Conservation (phyloP, 306 rosid species). For the Pyrus communis region DNA sequence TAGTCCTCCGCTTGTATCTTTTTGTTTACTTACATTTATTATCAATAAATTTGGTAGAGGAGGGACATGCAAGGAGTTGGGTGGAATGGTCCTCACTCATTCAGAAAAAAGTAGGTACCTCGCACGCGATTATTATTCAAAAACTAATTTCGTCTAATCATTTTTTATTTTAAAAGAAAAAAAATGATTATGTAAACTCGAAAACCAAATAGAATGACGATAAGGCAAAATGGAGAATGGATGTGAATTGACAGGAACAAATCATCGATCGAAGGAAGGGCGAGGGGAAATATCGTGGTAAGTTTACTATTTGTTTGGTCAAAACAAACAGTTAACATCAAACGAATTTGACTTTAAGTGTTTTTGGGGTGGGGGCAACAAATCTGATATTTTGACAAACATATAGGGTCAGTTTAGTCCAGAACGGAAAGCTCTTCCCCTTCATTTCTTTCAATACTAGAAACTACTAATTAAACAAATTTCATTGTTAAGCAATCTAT, state of each 20-base stretch:
- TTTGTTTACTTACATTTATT: no score
- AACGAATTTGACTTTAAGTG: not conserved
- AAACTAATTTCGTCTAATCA: no score
- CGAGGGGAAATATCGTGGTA: not conserved
- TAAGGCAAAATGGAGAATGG: not conserved
- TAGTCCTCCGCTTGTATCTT: no score
- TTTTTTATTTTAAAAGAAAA: no score
- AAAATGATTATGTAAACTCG: not conserved
- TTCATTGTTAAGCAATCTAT: not conserved
- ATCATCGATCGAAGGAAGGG: no score
- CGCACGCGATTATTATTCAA: no score
- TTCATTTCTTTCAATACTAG: not conserved
- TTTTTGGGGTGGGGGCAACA: no score
- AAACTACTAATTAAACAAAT: not conserved
- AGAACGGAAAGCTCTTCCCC: not conserved
- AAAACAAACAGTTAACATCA: not conserved
- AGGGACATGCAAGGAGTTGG: no score
- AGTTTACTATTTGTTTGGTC: not conserved
- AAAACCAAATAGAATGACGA: not conserved
- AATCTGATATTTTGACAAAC: no score
- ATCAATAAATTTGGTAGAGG: no score
- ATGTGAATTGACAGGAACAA: not conserved
- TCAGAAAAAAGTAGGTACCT: accelerated
- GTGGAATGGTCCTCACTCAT: no score
- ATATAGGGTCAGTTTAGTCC: no score